Base-by-base conservation (phyloP, 176 grass and related monocot genomes). In the Hordeum marinum region DNA sequence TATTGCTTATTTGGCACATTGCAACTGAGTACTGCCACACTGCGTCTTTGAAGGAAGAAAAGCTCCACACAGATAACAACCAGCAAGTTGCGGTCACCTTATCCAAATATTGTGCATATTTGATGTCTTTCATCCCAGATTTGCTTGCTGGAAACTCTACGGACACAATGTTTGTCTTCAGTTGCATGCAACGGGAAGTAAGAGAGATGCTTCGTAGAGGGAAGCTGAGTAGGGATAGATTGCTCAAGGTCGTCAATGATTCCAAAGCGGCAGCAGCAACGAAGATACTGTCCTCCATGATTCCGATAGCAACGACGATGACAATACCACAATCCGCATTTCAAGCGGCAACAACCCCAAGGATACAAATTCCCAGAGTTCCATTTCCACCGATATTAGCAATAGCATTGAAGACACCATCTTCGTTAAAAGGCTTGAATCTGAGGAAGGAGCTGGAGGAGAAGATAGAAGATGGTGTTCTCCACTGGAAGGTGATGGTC, bases 1-100 rank as follows among this genome's bases (percentile, higher is more conserved):
- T 8, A 0, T 60, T 82, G 80, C 80, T 82, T 41, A 58, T 82
- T 31, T 82, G 80, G 67, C 80, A 82, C 67, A n/a, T 45, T 11
- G 80, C 50, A 4, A 73, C 68, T 0, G 68, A 61, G 0, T 83
- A 61, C 35, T 59, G 52, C 66, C 10, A 29, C 29, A 29, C 29
- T 29, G 29, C 29, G 29, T 69, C 34, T 39, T 69, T 6, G 27
- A 65, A 15, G 62, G 13, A 12, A 26, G 25, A 65, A 12, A 8
- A 12, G 4, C 27, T 15, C 7, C 26, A 31, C 9, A 5, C 4
- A 31, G 11, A 45, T 45, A 46, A 4, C 12, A 46, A 14, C 13
- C 12, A 32, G 27, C 26, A 69, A 69, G 67, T 23, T 39, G 67
- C 67, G 3, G 21, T 18, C 20, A 69, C 67, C 35, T 40, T 69